A percentile compares a stretch with the other conserved stretches of the same genome.
These are phyloP conservation scores for Cytospora paraplurivora DNA, from an alignment of 2,329 filamentous ascomycete species.

Conservation along the genomic window DNA sequence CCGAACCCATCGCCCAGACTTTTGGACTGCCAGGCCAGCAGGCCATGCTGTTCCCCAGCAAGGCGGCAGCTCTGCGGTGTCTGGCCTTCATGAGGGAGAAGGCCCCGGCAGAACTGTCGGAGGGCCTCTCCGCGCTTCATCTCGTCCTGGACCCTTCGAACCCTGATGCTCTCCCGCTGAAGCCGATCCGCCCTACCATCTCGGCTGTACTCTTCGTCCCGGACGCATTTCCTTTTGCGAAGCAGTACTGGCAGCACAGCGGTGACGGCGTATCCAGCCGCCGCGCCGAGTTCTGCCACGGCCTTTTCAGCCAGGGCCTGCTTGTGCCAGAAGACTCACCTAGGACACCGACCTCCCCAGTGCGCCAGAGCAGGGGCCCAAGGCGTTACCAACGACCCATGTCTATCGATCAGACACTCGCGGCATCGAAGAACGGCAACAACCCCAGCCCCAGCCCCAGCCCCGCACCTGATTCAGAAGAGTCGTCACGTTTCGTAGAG, in stretches of 20 bases:
- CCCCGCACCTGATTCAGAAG: conserved; percentile 50
- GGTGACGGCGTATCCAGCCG: conserved; percentile 92
- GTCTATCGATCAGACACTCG: conserved; percentile 42
- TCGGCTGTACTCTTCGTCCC: conserved; percentile 72
- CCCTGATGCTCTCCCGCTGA: conserved; percentile 53
- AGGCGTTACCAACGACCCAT: conserved; percentile 71
- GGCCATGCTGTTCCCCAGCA: conserved; percentile 83
- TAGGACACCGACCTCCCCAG: conserved; percentile 25
- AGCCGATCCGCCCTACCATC: conserved; percentile 59
- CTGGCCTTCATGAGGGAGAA: conserved; percentile 69
- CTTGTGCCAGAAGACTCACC: conserved; percentile 42
- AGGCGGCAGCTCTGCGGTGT: conserved; percentile 70
- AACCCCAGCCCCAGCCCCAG: conserved; percentile 18
- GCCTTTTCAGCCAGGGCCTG: conserved; percentile 70
- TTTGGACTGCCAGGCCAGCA: conserved; percentile 64
- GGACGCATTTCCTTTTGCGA: conserved; percentile 71
- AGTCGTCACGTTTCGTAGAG: conserved; percentile 82
- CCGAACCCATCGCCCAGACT: conserved; percentile 64
- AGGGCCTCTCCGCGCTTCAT: conserved; percentile 59
- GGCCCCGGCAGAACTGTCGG: conserved; percentile 52
- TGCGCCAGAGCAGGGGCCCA: conserved; percentile 65
- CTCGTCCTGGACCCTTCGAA: conserved; percentile 63
- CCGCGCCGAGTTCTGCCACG: conserved; percentile 84
- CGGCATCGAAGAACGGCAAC: conserved; percentile 26
- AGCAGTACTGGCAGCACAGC: conserved; percentile 96